phyloP scores from a whole-genome alignment of 768 basidiomycete genomes.

The Psilocybe tampanensis region DNA sequence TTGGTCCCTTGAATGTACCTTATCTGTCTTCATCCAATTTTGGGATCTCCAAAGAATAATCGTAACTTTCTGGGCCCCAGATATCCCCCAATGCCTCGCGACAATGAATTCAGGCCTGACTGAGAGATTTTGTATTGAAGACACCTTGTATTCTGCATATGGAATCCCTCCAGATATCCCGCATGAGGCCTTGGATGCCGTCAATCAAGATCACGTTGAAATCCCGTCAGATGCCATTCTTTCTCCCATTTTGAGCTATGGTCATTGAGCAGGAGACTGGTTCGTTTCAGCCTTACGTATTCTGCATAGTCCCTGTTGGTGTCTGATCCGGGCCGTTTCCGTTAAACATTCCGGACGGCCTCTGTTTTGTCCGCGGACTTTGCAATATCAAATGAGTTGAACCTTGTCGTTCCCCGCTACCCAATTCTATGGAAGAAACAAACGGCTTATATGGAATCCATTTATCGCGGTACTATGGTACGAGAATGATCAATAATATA shows the following conservation, averaged over 20 bases:
- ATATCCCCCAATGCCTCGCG: not conserved
- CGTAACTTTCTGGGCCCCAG: not conserved
- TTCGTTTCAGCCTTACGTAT: not conserved
- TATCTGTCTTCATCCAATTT: no score
- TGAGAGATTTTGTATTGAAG: no score
- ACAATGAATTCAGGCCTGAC: no score
- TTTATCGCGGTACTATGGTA: not conserved
- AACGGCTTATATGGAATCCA: not conserved
- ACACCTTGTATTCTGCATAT: no score
- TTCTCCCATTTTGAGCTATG: constrained; percentile 1
- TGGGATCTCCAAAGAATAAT: no score
- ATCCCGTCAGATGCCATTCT: not conserved
- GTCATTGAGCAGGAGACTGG: not conserved
- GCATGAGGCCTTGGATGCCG: not conserved
- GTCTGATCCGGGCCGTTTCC: not conserved
- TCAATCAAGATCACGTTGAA: not conserved
- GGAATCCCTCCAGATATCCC: not conserved
- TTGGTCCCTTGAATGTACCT: no score
- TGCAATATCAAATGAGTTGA: not conserved
- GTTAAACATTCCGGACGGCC: not conserved
- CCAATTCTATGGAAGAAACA: not conserved
- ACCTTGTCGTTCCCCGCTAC: not conserved
- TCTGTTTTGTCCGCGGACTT: not conserved
- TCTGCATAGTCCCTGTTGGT: not conserved
- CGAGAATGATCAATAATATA: not conserved